Percentiles rank a stretch among this genome's conserved stretches.
phyloP scores from a whole-genome alignment of 2,329 filamentous ascomycete species.

The Hymenoscyphus repandus region DNA sequence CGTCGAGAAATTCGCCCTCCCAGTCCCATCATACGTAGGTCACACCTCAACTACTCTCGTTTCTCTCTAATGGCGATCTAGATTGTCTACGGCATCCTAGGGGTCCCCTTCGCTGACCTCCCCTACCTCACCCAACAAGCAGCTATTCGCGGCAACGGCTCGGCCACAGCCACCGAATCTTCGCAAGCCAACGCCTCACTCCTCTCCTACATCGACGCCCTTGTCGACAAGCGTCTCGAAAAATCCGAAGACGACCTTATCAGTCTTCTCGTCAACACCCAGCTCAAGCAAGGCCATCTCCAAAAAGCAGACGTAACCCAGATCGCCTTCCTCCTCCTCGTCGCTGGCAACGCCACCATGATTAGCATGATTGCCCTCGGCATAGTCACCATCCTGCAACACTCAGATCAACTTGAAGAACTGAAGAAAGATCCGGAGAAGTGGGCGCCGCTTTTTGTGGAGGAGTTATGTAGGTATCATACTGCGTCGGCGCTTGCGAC shows the following conservation, averaged over 20 bases:
- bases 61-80: slow-evolving; percentile 15
- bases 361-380: slow-evolving; percentile 46
- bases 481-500: slow-evolving; percentile 43
- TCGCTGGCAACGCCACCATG: slow-evolving; percentile 48
- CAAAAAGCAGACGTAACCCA: slow-evolving; percentile 32
- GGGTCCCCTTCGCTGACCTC: slow-evolving; percentile 43
- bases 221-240: slow-evolving; percentile 38
- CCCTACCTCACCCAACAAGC: slow-evolving; percentile 42
- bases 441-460: slow-evolving; percentile 34
- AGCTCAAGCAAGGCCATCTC: slow-evolving; percentile 30
- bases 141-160: slow-evolving; percentile 43
- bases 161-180: slow-evolving; percentile 41
- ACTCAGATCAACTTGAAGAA: slow-evolving; percentile 38
- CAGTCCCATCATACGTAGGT: slow-evolving; percentile 42
- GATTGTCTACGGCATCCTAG: slow-evolving; percentile 47
- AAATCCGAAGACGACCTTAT: slow-evolving; percentile 42
- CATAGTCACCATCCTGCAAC: slow-evolving; percentile 39
- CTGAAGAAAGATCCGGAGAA: slow-evolving; percentile 35
- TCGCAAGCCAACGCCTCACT: slow-evolving; percentile 42
- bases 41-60: neutral
- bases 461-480: slow-evolving; percentile 45
- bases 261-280: slow-evolving; percentile 33
- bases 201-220: slow-evolving; percentile 38
- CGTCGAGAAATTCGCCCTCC: slow-evolving; percentile 42
- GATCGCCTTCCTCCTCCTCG: slow-evolving; percentile 45